A percentile compares a stretch with the other conserved stretches of the same genome.
These are phyloP conservation scores for Picochlorum sp. DNA, from an alignment of 139 green algal species.

Conservation along the genomic window DNA sequence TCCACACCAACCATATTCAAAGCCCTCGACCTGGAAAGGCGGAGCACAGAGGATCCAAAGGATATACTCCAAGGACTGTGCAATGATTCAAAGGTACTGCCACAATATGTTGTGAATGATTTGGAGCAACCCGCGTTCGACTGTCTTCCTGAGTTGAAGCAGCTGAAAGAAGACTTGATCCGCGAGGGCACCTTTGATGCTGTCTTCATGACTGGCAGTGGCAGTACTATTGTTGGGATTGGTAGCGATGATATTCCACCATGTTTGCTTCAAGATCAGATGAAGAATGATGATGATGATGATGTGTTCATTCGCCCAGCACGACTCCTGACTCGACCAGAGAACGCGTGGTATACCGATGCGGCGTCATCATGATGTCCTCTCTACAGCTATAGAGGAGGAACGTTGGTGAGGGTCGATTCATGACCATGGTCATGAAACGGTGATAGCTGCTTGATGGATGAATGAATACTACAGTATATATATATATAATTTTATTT, in stretches of 20 bases:
- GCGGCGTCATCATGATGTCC: too few relatives aligned
- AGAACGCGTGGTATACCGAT: constrained; percentile 56
- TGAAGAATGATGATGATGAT: constrained; percentile 31
- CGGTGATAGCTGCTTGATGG: too few relatives aligned
- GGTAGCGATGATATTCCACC: constrained; percentile 43
- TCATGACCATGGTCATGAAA: too few relatives aligned
- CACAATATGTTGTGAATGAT: constrained; percentile 76
- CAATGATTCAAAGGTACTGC: constrained; percentile 22
- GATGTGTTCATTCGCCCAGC: constrained; percentile 68
- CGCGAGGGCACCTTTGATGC: constrained; percentile 42
- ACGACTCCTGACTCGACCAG: constrained; percentile 57
- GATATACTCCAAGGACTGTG: constrained; percentile 59
- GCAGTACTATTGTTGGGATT: constrained; percentile 80
- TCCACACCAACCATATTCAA: constrained; percentile 90
- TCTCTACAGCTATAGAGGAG: too few relatives aligned
- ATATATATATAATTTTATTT: too few relatives aligned
- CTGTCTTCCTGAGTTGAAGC: constrained; percentile 67
- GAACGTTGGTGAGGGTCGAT: too few relatives aligned
- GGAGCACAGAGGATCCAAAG: constrained; percentile 65
- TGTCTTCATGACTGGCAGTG: constrained; percentile 97
- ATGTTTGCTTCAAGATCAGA: constrained; percentile 42
- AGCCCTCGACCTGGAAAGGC: constrained; percentile 70
- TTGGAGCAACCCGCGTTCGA: constrained; percentile 91
- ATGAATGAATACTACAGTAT: too few relatives aligned
- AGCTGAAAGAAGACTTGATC: constrained; percentile 71